A percentile compares a stretch with the other conserved stretches of the same genome.
Conservation (phyloP, 2,329 filamentous ascomycete species). For the Anisogramma anomala region DNA sequence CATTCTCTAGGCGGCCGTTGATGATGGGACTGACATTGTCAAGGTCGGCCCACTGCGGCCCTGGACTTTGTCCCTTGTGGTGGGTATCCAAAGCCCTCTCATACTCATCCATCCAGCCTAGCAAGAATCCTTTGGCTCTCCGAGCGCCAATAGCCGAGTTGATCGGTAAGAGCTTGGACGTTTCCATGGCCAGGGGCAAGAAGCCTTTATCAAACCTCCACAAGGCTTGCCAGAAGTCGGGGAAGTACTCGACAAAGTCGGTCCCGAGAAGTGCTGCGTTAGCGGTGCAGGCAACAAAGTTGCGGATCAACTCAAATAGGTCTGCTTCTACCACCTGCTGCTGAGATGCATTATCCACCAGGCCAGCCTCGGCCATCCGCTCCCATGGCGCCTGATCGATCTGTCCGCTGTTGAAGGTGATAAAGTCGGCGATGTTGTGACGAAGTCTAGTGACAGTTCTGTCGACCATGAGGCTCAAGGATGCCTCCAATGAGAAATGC, state of each 20-base stretch:
- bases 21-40: constrained; percentile 26
- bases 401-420: constrained; percentile 27
- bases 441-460: constrained; percentile 18
- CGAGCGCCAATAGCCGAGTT: constrained; percentile 23
- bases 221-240: constrained; percentile 26
- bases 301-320: constrained; percentile 24
- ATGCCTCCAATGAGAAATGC: constrained; percentile 19
- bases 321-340: constrained; percentile 24
- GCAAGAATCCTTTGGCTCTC: constrained; percentile 20
- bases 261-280: constrained; percentile 28
- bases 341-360: constrained; percentile 20
- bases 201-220: constrained; percentile 28
- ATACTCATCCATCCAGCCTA: constrained; percentile 23
- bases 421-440: constrained; percentile 24
- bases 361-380: constrained; percentile 22
- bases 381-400: constrained; percentile 31
- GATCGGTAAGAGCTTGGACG: constrained; percentile 25
- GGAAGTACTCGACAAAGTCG: constrained; percentile 30
- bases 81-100: constrained; percentile 26
- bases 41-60: constrained; percentile 26
- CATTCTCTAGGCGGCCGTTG: constrained; percentile 18
- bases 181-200: constrained; percentile 20
- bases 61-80: constrained; percentile 22
- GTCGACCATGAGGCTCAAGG: constrained; percentile 18
- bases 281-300: constrained; percentile 26